phyloP scores from a whole-genome alignment of 768 basidiomycete species.

The Mycena filopes region DNA sequence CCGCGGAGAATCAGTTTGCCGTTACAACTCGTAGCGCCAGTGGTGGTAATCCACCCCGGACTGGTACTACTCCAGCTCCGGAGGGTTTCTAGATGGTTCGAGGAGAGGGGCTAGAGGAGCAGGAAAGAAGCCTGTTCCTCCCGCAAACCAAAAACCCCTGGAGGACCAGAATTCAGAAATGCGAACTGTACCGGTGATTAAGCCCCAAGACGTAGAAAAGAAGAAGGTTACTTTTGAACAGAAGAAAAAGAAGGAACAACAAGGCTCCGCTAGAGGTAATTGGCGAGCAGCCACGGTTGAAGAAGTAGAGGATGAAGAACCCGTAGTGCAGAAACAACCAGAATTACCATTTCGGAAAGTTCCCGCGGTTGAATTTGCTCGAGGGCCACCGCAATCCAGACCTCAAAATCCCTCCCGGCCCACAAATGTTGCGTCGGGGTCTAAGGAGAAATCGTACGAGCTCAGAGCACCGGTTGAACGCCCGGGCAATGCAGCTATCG shows the following conservation, averaged over 20 bases:
- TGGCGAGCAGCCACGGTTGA: neutral
- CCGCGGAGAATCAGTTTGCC: neutral
- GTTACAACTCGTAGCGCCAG: too few species aligned
- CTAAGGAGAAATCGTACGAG: neutral
- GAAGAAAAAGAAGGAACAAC: too few species aligned
- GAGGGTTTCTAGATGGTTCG: slow-evolving; percentile 1
- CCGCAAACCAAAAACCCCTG: neutral
- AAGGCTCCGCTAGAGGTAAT: too few species aligned
- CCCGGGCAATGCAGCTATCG: too few species aligned
- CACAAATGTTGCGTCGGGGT: too few species aligned
- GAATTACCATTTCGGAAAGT: slow-evolving; percentile 2
- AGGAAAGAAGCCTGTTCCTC: neutral
- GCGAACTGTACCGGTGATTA: too few species aligned
- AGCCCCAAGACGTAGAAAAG: too few species aligned
- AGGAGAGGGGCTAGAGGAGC: neutral
- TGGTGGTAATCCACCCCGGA: slow-evolving; percentile 9
- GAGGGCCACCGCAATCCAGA: neutral
- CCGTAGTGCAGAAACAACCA: too few species aligned
- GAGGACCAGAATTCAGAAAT: neutral
- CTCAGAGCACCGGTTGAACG: slow-evolving; percentile 3
- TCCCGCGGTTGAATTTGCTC: neutral
- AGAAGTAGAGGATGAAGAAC: neutral
- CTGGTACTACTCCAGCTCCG: neutral
- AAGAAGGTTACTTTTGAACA: too few species aligned
- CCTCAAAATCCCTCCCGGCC: too few species aligned